Evolutionary conservation across 2,329 filamentous ascomycete species (phyloP).

Genomic region (Dendryphion nanum): DNA sequence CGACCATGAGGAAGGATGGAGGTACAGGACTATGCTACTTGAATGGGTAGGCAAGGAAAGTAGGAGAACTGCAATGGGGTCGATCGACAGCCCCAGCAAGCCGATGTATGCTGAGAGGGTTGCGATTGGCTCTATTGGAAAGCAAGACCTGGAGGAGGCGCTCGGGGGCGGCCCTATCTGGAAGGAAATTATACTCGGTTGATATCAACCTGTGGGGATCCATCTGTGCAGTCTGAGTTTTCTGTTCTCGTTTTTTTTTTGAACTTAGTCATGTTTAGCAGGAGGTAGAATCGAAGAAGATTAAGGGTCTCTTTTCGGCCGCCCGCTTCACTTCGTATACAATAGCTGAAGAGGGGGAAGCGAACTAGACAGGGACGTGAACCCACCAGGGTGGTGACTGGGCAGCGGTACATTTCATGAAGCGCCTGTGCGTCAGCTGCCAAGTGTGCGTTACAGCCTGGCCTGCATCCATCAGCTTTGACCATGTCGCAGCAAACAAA

Average conservation of each 20-base stretch:
- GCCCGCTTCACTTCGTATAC: neutral
- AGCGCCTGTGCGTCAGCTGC: neutral
- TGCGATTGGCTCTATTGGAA: slow-evolving; percentile 1
- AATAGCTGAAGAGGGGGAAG: neutral
- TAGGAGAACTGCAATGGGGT: neutral
- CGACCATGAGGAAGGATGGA: neutral
- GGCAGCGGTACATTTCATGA: neutral
- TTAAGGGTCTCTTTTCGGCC: neutral
- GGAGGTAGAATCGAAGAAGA: neutral
- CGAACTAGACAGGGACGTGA: neutral
- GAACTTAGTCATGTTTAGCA: neutral
- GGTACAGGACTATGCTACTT: neutral
- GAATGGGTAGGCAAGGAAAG: neutral
- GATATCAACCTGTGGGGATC: neutral
- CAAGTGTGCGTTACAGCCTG: neutral
- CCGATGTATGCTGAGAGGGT: neutral
- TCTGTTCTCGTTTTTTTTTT: neutral
- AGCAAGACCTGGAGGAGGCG: neutral
- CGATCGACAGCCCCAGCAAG: neutral
- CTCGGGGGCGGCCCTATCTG: neutral
- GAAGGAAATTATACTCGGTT: slow-evolving; percentile 1
- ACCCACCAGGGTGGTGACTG: neutral
- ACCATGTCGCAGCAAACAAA: neutral
- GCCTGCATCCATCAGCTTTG: neutral
- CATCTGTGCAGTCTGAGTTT: neutral